These are phyloP conservation scores for Magnolia changhungtana DNA, from an alignment of 164 flowering plant genomes.

Conservation along the genomic window DNA sequence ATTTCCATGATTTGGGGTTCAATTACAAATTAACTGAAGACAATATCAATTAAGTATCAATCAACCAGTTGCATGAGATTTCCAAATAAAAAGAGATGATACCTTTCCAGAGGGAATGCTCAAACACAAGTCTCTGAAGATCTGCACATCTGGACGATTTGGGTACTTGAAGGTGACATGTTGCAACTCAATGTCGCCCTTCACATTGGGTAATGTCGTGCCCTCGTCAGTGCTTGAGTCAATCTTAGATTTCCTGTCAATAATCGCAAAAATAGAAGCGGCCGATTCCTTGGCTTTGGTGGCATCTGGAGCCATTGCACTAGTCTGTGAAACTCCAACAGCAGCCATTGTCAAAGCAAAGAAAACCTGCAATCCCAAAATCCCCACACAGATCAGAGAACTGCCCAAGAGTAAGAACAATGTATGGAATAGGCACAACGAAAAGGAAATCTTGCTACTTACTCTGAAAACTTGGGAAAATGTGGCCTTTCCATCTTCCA, in stretches of 20 bases:
- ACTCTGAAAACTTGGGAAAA: conserved; percentile 16
- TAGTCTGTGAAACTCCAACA: conserved; percentile 47
- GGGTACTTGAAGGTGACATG: conserved; percentile 55
- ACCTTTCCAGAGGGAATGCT: conserved; percentile 46
- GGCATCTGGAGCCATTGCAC: conserved; percentile 37
- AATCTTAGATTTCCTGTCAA: conserved; percentile 42
- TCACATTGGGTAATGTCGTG: conserved; percentile 28
- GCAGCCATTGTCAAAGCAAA: conserved; percentile 56
- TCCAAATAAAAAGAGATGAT: neutral
- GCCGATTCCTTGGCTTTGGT: conserved; percentile 39
- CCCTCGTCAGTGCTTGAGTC: conserved; percentile 49
- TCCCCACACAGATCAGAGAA: neutral
- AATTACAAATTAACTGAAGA: neutral
- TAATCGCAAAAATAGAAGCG: conserved; percentile 42
- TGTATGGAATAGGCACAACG: neutral
- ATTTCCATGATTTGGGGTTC: too few species aligned
- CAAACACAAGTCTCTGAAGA: conserved; percentile 42
- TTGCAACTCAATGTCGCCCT: conserved; percentile 40
- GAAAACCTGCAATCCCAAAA: conserved; percentile 43
- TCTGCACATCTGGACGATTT: conserved; percentile 40
- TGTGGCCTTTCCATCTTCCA: conserved; percentile 11
- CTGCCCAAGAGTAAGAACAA: neutral
- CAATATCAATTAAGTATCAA: neutral
- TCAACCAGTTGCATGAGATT: neutral
- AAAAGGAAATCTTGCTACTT: neutral